Conservation (phyloP, 2,329 filamentous ascomycete species). For the Lizonia empirigonia region DNA sequence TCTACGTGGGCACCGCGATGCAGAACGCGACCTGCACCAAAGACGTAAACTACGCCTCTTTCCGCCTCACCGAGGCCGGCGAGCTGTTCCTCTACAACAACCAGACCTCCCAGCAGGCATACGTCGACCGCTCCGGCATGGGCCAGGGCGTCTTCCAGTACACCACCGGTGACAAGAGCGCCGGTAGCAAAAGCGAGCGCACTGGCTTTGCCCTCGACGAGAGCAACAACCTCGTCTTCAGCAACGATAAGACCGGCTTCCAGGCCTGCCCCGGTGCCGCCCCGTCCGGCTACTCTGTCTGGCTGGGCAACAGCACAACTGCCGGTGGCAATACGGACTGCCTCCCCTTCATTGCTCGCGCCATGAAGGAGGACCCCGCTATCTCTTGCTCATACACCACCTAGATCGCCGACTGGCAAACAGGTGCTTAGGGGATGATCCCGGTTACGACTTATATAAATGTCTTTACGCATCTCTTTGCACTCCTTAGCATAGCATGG, state of each 20-base stretch:
- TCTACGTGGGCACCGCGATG: slow-evolving; percentile 51
- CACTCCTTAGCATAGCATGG: slow-evolving; percentile 5
- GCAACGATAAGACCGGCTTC: slow-evolving; percentile 48
- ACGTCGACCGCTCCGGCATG: slow-evolving; percentile 64
- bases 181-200: slow-evolving; percentile 53
- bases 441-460: background rate
- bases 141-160: slow-evolving; percentile 62
- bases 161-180: slow-evolving; percentile 52
- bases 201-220: slow-evolving; percentile 56
- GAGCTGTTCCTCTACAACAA: slow-evolving; percentile 56
- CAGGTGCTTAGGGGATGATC: background rate
- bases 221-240: slow-evolving; percentile 55
- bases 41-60: slow-evolving; percentile 53
- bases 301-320: slow-evolving; percentile 25
- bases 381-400: slow-evolving; percentile 30
- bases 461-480: background rate
- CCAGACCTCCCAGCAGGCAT: slow-evolving; percentile 57
- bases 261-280: slow-evolving; percentile 60
- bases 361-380: slow-evolving; percentile 24
- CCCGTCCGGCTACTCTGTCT: slow-evolving; percentile 47
- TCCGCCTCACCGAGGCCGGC: slow-evolving; percentile 54
- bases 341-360: slow-evolving; percentile 39
- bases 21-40: slow-evolving; percentile 58
- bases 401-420: background rate
- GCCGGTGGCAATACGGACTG: slow-evolving; percentile 44